Base-by-base conservation (phyloP, 441 rosid genomes). In the Populus hybrid region DNA sequence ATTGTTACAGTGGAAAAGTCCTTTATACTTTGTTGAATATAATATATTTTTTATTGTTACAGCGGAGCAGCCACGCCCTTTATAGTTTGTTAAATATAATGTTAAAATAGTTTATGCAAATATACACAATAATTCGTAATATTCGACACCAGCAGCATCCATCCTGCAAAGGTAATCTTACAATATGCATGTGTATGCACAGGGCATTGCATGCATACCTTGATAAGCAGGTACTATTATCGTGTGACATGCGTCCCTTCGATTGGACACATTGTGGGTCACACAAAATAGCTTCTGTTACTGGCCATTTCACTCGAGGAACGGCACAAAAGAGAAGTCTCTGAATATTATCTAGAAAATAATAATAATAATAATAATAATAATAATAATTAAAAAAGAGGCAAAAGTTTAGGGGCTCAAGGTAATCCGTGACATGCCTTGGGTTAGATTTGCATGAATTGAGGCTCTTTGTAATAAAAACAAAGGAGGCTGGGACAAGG, bases 381-480 rank as follows among this genome's bases (percentile, higher is more conserved):
- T 4, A 24, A 1, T 23, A n/a, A n/a, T n/a, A n/a, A n/a, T 11
- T 6, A 20, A 6, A 45, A 76, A 29, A 7, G 0, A 6, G 71
- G 16, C 45, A 71, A 77, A 64, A 71, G 72, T 76, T 77, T 21
- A 29, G 71, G 75, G 63, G 79, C 71, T 77, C 75, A 73, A 21
- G 68, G 81, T n/a, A 42, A 68, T 84, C 86, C 87, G 87, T 86
- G 89, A 86, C 77, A 20, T 76, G 38, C 75, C 56, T 65, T 11
- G 5, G 53, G 2, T 64, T 18, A 35, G 7, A 4, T 21, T 16
- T 10, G 68, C 80, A 75, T 74, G 81, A 73, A 77, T 75, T 42
- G 33, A 68, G 74, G 83, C 71, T 50, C 21, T 7, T 74, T 78
- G 77, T 33, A 35, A 16, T 67, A 61, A 64, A 64, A 69, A 78